Evolutionary conservation across 768 basidiomycete species (phyloP).

Genomic region (Boletus sp.): DNA sequence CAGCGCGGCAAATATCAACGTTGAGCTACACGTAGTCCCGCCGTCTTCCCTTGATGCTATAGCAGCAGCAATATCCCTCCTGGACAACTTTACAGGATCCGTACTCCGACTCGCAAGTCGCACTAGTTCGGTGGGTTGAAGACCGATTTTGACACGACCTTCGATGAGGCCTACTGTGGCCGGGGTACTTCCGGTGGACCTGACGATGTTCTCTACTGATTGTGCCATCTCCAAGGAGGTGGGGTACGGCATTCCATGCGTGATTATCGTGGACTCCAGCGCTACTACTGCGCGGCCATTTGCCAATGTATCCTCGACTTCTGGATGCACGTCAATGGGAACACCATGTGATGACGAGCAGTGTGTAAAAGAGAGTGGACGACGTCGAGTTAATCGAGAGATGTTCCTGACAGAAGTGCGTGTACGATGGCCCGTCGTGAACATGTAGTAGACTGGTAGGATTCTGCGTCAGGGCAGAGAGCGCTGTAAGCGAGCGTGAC

Average conservation of each 20-base stretch:
- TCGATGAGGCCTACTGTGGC: conserved; percentile 86
- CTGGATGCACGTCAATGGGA: conserved; percentile 72
- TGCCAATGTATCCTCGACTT: conserved; percentile 77
- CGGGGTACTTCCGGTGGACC: conserved; percentile 74
- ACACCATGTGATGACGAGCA: conserved; percentile 6
- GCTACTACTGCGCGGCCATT: conserved; percentile 73
- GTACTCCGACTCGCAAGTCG: conserved; percentile 54
- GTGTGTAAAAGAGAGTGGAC: conserved; percentile 1
- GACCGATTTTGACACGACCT: conserved; percentile 85
- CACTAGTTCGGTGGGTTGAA: conserved; percentile 61
- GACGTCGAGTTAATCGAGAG: conserved; percentile 4
- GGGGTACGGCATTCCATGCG: conserved; percentile 88
- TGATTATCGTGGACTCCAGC: conserved; percentile 88
- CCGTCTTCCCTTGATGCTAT: conserved; percentile 67
- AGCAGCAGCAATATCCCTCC: conserved; percentile 78
- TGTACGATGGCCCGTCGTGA: conserved; percentile 5
- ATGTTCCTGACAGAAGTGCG: neutral
- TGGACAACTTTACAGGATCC: conserved; percentile 63
- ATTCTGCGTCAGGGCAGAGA: neutral
- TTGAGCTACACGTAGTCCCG: conserved; percentile 77
- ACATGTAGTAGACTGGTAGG: conserved; percentile 11
- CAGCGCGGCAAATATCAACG: conserved; percentile 68
- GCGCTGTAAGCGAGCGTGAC: neutral
- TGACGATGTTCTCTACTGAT: conserved; percentile 70
- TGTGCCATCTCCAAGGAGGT: conserved; percentile 67